Evolutionary conservation across 2,329 filamentous ascomycete species (phyloP).

Genomic region (Cordyceps pruinosa): DNA sequence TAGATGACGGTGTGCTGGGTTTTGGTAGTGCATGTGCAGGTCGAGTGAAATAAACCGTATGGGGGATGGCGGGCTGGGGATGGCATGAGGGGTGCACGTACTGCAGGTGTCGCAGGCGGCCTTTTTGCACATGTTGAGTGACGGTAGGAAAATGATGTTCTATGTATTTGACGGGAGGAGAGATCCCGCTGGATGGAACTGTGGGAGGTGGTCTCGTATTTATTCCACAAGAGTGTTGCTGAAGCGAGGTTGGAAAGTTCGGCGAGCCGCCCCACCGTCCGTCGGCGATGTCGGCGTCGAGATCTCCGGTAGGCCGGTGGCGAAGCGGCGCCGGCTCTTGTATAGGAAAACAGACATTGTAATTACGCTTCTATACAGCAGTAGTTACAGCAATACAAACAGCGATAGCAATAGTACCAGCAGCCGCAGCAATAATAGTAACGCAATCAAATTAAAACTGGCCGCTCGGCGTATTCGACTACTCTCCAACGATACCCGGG

Average conservation of each 20-base stretch:
- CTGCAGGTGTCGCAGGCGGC: constrained; percentile 56
- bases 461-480: too few species aligned
- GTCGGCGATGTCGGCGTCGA: constrained; percentile 3
- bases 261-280: constrained; percentile 3
- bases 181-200: neutral
- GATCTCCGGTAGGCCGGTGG: neutral
- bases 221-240: neutral
- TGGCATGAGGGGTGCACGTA: constrained; percentile 32
- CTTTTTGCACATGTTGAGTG: constrained; percentile 55
- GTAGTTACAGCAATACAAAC: too few species aligned
- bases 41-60: too few species aligned
- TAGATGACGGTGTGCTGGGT: too few species aligned
- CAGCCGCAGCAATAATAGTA: too few species aligned
- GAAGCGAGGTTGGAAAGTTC: neutral
- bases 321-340: neutral
- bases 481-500: too few species aligned
- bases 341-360: neutral
- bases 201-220: neutral
- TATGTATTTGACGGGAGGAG: neutral
- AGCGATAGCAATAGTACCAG: too few species aligned
- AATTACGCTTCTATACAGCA: too few species aligned
- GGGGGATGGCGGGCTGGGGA: neutral
- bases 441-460: too few species aligned
- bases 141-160: neutral
- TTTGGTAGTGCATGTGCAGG: too few species aligned